Evolutionary conservation across 2,329 filamentous ascomycete genomes (phyloP).

Genomic region (Tolypocladium tundrense): DNA sequence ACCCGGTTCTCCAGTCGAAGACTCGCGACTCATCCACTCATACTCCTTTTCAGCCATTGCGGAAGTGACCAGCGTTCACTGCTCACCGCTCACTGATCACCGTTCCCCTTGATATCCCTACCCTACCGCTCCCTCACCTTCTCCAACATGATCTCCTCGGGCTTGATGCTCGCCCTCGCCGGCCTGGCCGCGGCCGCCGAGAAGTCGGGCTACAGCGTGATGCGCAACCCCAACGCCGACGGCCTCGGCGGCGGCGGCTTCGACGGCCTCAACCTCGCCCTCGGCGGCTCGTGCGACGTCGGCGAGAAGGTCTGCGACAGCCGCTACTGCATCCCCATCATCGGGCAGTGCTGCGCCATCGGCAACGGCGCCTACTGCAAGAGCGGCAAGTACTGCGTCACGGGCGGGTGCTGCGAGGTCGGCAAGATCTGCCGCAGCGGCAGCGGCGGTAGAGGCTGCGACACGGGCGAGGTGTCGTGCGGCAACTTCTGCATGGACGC

Average conservation of each 20-base stretch:
- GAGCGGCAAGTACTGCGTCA: slow-evolving; percentile 16
- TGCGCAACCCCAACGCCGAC: slow-evolving; percentile 6
- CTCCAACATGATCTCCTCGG: slow-evolving; percentile 14
- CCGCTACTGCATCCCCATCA: slow-evolving; percentile 18
- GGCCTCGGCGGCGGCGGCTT: slow-evolving; percentile 4
- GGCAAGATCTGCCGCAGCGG: slow-evolving; percentile 10
- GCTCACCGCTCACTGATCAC: neutral
- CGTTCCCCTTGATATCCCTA: neutral
- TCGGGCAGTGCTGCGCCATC: slow-evolving; percentile 16
- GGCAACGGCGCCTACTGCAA: slow-evolving; percentile 20
- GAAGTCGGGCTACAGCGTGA: neutral
- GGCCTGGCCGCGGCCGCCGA: slow-evolving; percentile 13
- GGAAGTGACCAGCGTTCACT: neutral
- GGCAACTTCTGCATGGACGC: slow-evolving; percentile 10
- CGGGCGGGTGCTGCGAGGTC: slow-evolving; percentile 20
- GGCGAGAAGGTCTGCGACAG: slow-evolving; percentile 16
- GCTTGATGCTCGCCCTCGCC: slow-evolving; percentile 14
- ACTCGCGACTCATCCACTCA: neutral
- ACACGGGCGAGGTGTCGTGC: slow-evolving; percentile 9
- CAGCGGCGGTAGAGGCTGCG: slow-evolving; percentile 4
- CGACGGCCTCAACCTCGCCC: slow-evolving; percentile 7
- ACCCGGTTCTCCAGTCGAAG: neutral
- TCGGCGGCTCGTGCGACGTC: slow-evolving; percentile 10
- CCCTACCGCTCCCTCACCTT: neutral
- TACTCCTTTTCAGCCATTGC: neutral